phyloP scores from a whole-genome alignment of 1,284 basidiomycete genomes.

The Trametes versicolor region DNA sequence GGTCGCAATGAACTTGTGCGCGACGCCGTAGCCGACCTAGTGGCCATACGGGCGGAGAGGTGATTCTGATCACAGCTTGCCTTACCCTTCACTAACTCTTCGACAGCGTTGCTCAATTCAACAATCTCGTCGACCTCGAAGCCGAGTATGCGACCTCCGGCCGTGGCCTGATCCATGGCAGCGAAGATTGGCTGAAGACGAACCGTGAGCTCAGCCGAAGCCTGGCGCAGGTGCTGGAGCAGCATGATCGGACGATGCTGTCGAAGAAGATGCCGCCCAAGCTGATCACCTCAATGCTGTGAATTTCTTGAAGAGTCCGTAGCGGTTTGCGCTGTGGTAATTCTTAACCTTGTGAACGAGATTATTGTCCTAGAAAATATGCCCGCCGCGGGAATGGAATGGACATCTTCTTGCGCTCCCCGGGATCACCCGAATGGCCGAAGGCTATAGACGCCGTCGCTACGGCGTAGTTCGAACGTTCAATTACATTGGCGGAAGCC shows the following conservation, averaged over 20 bases:
- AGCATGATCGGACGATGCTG: constrained; percentile 48
- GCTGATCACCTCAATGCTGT: constrained; percentile 35
- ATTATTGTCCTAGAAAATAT: not conserved
- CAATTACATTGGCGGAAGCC: not conserved
- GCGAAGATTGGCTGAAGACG: constrained; percentile 48
- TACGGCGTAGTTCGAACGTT: not conserved
- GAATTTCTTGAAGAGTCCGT: not conserved
- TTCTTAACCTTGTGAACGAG: not conserved
- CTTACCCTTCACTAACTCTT: not conserved
- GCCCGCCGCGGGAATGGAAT: not conserved
- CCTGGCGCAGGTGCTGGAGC: constrained; percentile 45
- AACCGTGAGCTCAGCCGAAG: constrained; percentile 42
- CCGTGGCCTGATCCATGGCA: constrained; percentile 42
- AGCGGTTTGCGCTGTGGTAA: not conserved
- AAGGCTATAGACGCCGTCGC: not conserved
- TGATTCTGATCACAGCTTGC: constrained; percentile 28
- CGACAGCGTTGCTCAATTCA: constrained; percentile 50
- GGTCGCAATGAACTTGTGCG: constrained; percentile 53
- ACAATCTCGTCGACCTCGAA: constrained; percentile 53
- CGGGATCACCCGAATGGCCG: not conserved
- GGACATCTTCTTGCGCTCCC: not conserved
- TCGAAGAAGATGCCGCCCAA: constrained; percentile 50
- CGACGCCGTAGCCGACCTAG: constrained; percentile 53
- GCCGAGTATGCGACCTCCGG: constrained; percentile 51
- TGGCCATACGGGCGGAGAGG: constrained; percentile 51